A percentile compares a stretch with the other conserved stretches of the same genome.
Evolutionary conservation across 2,329 filamentous ascomycete species (phyloP).

Genomic region (Leptoxyphium fumago): DNA sequence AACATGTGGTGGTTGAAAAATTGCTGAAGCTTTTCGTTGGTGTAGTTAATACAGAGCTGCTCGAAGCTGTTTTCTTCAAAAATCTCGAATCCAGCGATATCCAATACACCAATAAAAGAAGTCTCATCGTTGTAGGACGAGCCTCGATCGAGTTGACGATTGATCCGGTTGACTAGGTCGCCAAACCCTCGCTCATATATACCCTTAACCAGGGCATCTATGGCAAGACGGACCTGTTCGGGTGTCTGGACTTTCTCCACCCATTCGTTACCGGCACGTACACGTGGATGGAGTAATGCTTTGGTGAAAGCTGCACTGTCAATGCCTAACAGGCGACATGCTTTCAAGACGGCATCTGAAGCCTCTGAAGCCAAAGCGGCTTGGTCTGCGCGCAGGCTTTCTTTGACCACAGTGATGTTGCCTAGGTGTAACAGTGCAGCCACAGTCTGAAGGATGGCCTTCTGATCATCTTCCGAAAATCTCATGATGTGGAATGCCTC

Average conservation of each 20-base stretch:
- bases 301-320: constrained; percentile 72
- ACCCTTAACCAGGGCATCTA: constrained; percentile 88
- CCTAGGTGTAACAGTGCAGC: constrained; percentile 87
- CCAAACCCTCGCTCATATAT: constrained; percentile 96
- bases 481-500: constrained; percentile 94
- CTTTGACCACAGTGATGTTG: constrained; percentile 78
- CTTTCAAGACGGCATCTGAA: constrained; percentile 57
- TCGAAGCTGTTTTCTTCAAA: constrained; percentile 98
- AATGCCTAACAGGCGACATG: constrained; percentile 75
- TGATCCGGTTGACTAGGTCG: constrained; percentile 82
- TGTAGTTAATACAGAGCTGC: constrained; percentile 98
- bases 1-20: constrained; percentile 99
- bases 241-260: constrained; percentile 97
- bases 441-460: constrained; percentile 69
- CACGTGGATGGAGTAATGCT: constrained; percentile 77
- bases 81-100: constrained; percentile 98
- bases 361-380: constrained; percentile 67
- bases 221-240: constrained; percentile 78
- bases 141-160: constrained; percentile 69
- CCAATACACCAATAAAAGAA: constrained; percentile 91
- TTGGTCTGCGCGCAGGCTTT: constrained; percentile 82
- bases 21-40: constrained; percentile 96
- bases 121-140: constrained; percentile 69
- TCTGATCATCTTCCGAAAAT: constrained; percentile 72
- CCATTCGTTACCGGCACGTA: constrained; percentile 94